Evolutionary conservation across 805 yeast species (phyloP).

Genomic region (Candida boleticola): DNA sequence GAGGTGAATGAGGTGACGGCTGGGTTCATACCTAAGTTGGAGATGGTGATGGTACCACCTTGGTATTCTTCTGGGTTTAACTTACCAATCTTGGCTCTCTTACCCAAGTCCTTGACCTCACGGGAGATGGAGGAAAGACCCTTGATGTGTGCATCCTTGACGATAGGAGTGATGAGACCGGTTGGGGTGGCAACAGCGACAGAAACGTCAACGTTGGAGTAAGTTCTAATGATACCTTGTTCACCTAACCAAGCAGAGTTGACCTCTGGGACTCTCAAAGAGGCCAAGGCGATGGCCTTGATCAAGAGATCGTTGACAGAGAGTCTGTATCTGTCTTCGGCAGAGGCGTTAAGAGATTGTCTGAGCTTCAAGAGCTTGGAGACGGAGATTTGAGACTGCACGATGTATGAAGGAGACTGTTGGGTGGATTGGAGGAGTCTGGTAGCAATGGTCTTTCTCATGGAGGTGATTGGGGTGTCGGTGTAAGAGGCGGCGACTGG

Average conservation of each 20-base stretch:
- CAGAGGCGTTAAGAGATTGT: conserved; percentile 78
- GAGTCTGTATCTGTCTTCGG: conserved; percentile 84
- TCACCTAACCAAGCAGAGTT: conserved; percentile 91
- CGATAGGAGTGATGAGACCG: conserved; percentile 95
- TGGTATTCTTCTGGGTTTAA: conserved; percentile 95
- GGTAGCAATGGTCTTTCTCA: conserved; percentile 92
- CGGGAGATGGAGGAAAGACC: conserved; percentile 81
- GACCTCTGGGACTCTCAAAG: conserved; percentile 86
- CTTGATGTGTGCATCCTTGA: conserved; percentile 80
- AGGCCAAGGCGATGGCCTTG: conserved; percentile 92
- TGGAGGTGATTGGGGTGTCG: conserved; percentile 82
- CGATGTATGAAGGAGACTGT: conserved; percentile 87
- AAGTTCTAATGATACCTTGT: conserved; percentile 90
- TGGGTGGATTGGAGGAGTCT: conserved; percentile 86
- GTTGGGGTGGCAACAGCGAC: conserved; percentile 99
- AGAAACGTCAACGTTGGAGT: conserved; percentile 88
- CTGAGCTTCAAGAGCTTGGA: conserved; percentile 89
- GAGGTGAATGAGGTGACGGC: conserved; percentile 94
- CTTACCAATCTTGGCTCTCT: conserved; percentile 93
- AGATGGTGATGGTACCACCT: conserved; percentile 98
- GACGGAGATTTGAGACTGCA: conserved; percentile 83
- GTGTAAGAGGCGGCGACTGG: conserved; percentile 60
- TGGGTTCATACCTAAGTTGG: conserved; percentile 97
- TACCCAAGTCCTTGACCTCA: conserved; percentile 88
- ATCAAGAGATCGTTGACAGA: conserved; percentile 92